Evolutionary conservation across 169 alveolate genomes (phyloP), one percentile per base, ranked within the genome.

Genomic region (Plasmodium blacklocki): DNA sequence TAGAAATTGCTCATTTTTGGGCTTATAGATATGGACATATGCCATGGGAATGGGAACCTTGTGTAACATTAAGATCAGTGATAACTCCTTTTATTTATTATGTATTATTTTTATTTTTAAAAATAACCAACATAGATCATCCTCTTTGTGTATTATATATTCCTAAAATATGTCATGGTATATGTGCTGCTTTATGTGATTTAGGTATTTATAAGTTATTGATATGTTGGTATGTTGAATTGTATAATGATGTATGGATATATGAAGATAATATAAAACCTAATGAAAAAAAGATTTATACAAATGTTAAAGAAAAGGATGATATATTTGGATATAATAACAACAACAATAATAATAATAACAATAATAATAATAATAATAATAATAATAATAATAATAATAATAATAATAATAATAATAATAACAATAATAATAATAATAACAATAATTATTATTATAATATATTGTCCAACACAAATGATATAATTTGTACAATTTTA

Each of bases 1-100:
- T 91, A 18, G 97, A 95, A 76, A 94, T 94, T 14, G 88, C 97
- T 3, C 95, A 95, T 73, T 74, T 54, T 62, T 89, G 94, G 67
- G 93, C 85, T 32, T 90, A 88, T 59, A 93, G 94, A 3, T 94
- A 88, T 66, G 97, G 97, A 0, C 94, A 93, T 45, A 87, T 91
- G 50, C 92, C 96, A 7, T 95, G 97, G 96, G 97, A 95, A 60
- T 95, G 97, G 96, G 95, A 90, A 68, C 95, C 93, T 14, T 90
- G 94, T 78, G 52, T 92, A 32, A 68, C 95, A 47, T 75, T 95
- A 62, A 75, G 97, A 49, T 88, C 93, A 71, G 72, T 89, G 15
- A 11, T 94, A 14, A 95, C 93, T 49, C 97, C 97, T 26, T 73
- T 93, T 11, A 18, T 94, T 1, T 94, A 92, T 75, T 92, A 92